Percentiles rank a stretch among this genome's conserved stretches.
Conservation (phyloP, 148 eudicot genomes). For the Rhododendron williamsianum region DNA sequence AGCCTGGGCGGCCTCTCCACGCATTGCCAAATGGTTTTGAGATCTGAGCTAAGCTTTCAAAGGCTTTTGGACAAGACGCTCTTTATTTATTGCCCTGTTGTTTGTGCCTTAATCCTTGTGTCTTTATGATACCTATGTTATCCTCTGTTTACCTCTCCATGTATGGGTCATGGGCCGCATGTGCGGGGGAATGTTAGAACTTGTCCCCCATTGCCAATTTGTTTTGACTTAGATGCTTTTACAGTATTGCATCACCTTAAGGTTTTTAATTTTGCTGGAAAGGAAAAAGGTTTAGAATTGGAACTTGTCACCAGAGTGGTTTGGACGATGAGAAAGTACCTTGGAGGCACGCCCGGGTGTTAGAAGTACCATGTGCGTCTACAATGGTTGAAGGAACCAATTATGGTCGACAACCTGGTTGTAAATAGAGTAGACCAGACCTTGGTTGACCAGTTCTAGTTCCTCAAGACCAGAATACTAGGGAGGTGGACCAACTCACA, state of each 20-base stretch:
- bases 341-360: background rate
- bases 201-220: no score
- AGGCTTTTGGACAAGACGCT: background rate
- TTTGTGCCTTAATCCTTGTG: no score
- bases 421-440: background rate
- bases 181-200: no score
- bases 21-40: background rate
- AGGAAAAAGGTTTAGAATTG: background rate
- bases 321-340: background rate
- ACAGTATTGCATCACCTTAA: background rate
- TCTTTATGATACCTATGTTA: no score
- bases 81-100: no score
- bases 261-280: background rate
- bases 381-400: background rate
- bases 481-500: background rate
- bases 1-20: background rate
- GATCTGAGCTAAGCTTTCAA: background rate
- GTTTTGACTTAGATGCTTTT: background rate
- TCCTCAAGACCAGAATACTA: background rate
- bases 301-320: background rate
- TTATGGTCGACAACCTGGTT: background rate
- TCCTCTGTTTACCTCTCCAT: no score
- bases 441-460: background rate
- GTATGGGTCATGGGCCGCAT: no score
- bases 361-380: background rate